Evolutionary conservation across 495 filamentous ascomycete genomes (phyloP), one percentile per base, ranked within the genome.

Genomic region (Talaromyces trachyspermus): DNA sequence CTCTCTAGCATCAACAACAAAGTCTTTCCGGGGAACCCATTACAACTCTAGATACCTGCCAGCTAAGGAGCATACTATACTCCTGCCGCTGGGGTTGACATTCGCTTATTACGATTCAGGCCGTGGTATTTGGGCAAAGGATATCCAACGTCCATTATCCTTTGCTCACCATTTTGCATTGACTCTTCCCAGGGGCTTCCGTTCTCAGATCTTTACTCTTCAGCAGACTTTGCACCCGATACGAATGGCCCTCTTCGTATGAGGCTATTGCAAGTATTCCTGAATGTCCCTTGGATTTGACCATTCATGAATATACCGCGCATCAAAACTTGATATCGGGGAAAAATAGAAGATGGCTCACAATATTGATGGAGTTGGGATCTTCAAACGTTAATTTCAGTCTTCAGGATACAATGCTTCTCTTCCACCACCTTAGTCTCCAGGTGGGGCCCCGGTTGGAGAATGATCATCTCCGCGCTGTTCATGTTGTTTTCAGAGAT

Each of bases 231-330:
- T 49, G 40, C 49, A 14, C 24, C 49, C 5, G 53, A 58, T 32
- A 27, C 36, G 0, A 18, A 22, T 5, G 59, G 59, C 0, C 59
- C 59, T 57, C 61, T n/a, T 44, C 51, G 0, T 49, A 66, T 63
- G 12, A 79, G 2, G 62, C 69, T 0, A 61, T 79, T 48, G 61
- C 76, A 0, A 59, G 54, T 2, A 70, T 75, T 49, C 53, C 48
- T 0, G 25, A 61, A 0, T 79, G 70, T 44, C 70, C 78, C 1
- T 15, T 42, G 0, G 40, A 57, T 18, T 54, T 79, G 37, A 65
- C 66, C 2, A 48, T 78, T 0, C 73, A 79, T 15, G 77, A 80
- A 35, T 79, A 63, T 51, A 62, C 65, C 12, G 64, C 73, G 0
- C 66, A 80, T 47, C 64, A 68, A 1, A 61, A 54, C 19, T 47